A percentile compares a stretch with the other conserved stretches of the same genome.
Conservation (phyloP, 352 stramenopile genomes). For the Globisporangium sylvaticum region DNA sequence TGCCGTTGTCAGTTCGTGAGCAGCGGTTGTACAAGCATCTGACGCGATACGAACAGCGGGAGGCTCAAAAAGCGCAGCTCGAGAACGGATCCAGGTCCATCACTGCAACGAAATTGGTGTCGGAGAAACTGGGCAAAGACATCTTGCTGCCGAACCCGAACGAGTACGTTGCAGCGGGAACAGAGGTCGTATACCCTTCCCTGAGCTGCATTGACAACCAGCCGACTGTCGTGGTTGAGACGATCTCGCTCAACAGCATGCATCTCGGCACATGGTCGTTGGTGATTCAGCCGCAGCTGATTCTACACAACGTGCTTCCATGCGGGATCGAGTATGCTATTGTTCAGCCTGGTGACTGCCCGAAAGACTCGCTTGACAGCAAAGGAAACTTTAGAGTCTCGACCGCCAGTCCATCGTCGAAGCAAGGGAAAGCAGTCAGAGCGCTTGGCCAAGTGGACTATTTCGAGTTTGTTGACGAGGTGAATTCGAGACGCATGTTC, state of each 20-base stretch:
- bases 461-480: conserved; percentile 70
- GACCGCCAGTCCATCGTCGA: conserved; percentile 31
- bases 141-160: conserved; percentile 43
- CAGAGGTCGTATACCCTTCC: conserved; percentile 68
- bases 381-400: conserved; percentile 53
- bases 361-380: conserved; percentile 44
- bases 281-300: conserved; percentile 76
- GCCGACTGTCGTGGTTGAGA: conserved; percentile 74
- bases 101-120: conserved; percentile 42
- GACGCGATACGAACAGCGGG: conserved; percentile 64
- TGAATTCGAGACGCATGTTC: conserved; percentile 70
- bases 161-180: conserved; percentile 42
- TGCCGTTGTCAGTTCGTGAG: conserved; percentile 64
- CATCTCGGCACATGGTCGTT: conserved; percentile 66
- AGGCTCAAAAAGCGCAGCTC: conserved; percentile 57
- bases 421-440: conserved; percentile 41
- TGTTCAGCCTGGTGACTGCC: conserved; percentile 75
- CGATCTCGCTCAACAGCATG: conserved; percentile 56
- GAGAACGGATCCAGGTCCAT: conserved; percentile 39
- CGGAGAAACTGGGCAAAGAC: conserved; percentile 68
- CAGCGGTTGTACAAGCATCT: conserved; percentile 75
- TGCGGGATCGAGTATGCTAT: conserved; percentile 83
- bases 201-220: conserved; percentile 78
- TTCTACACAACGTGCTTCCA: conserved; percentile 79
- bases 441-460: conserved; percentile 53